Evolutionary conservation across 768 basidiomycete genomes (phyloP), one percentile per base, ranked within the genome.

Genomic region (Leucosporidium scottii): DNA sequence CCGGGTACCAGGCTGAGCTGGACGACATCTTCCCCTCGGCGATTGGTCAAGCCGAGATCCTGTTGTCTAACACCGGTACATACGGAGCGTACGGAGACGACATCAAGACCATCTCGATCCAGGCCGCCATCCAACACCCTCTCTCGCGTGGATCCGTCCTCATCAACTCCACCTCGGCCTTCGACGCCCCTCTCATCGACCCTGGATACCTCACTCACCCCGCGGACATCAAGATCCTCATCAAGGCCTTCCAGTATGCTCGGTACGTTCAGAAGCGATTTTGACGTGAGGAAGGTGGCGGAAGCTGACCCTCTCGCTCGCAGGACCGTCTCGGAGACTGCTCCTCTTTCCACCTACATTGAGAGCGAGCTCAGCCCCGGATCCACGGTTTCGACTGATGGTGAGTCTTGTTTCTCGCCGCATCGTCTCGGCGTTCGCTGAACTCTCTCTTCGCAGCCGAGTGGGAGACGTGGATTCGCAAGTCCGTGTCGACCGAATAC

Each of bases 61-160:
- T 88, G 48, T 74, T 83, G 61, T n/a, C n/a, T n/a, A 77, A 82
- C 65, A 82, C 80, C 2, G 80, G 80, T 17, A 78, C 75, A 2
- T 69, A 75, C 80, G 73, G 81, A 75, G 79, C 79, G 59, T 82
- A 74, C 74, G 76, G 64, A 44, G 63, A 58, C 31, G 70, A 68
- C 27, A 27, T 70, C 25, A 70, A 74, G 27, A 78, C 77, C 30
- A 78, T 87, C 57, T 80, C 81, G 7, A 81, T 89, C 62, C 87
- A 89, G 74, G 83, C 84, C 9, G 87, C 85, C 0, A 75, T 87
- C 18, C 87, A 88, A 75, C 85, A 85, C 72, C 85, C 86, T 1
- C 80, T 84, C 75, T 86, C 83, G 48, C 82, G 84, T 60, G 88
- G 87, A n/a, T 81, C 81, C 8, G 74, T 88, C 34, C 83, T 83